Evolutionary conservation across 768 basidiomycete genomes (phyloP), one percentile per base, ranked within the genome.

Genomic region (Podaxis sp.): DNA sequence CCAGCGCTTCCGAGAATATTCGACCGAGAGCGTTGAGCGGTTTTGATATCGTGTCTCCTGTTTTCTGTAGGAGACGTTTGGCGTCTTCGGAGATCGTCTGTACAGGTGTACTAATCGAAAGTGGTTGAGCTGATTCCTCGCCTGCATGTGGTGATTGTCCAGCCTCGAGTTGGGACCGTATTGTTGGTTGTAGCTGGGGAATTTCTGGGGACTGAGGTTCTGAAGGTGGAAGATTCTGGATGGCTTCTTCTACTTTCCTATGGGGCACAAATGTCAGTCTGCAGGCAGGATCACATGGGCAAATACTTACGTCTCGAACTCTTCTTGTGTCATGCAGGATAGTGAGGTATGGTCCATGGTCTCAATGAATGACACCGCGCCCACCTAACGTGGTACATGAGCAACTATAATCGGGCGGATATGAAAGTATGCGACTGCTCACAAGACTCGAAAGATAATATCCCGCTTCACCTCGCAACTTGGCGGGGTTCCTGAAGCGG

Each of bases 361-460:
- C 76, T 99, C 97, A 65, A 99, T 95, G 73, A 98, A 99, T 1
- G 93, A 92, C 39, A 99, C 93, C 2, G 97, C 95, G 3, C 95
- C 97, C 86, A 91, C 96, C 95, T 98, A 65, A 7, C 4, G 3
- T 19, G 38, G 11, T 26, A 59, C 55, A 49, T 48, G 28, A 9
- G 19, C 13, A 57, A 11, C 3, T 64, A 19, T 7, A 3, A 33
- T 6, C 7, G 24, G 2, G 26, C 0, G 26, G 12, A 64, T 26
- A 38, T 2, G 38, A 17, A 6, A 52, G 4, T 39, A 40, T 2
- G 13, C 33, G 26, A 52, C 17, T 22, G 74, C 89, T 68, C 68
- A 95, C 96, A 59, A 99, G 81, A 77, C 94, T 96, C 0, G 96
- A 97, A 5, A 99, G 80, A 74, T 99, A 99, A 73, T 99, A 99